Conservation (phyloP, 2,329 filamentous ascomycete genomes). For the Stemphylium vesicarium region DNA sequence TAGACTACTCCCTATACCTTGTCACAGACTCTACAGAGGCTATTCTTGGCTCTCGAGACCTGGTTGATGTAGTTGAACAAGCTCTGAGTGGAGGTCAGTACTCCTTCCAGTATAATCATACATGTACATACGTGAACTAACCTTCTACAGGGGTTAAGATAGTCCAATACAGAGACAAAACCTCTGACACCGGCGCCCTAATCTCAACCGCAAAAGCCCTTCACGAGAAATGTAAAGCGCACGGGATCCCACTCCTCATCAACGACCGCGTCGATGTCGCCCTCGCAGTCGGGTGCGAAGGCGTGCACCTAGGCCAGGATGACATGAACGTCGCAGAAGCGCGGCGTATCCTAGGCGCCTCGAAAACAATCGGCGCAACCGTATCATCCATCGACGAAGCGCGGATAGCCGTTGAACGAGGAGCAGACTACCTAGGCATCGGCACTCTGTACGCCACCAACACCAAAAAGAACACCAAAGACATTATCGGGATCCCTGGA, state of each 20-base stretch:
- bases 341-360: constrained; percentile 72
- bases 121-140: neutral
- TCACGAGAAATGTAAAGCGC: constrained; percentile 70
- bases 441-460: constrained; percentile 85
- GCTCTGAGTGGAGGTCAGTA: constrained; percentile 79
- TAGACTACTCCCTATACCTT: constrained; percentile 85
- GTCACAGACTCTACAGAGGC: constrained; percentile 92
- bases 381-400: constrained; percentile 79
- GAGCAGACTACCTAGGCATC: constrained; percentile 90
- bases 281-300: constrained; percentile 82
- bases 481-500: constrained; percentile 76
- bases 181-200: constrained; percentile 72
- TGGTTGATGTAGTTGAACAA: constrained; percentile 75
- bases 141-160: constrained; percentile 67
- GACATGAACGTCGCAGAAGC: constrained; percentile 77
- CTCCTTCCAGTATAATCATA: no score
- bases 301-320: constrained; percentile 94
- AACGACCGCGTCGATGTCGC: constrained; percentile 94
- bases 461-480: constrained; percentile 86
- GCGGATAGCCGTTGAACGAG: constrained; percentile 70
- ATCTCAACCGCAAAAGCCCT: constrained; percentile 74
- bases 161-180: constrained; percentile 92
- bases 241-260: constrained; percentile 81
- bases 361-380: constrained; percentile 87
- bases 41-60: constrained; percentile 74